Conservation (phyloP, 139 green algal species). For the Dunaliella sp. region DNA sequence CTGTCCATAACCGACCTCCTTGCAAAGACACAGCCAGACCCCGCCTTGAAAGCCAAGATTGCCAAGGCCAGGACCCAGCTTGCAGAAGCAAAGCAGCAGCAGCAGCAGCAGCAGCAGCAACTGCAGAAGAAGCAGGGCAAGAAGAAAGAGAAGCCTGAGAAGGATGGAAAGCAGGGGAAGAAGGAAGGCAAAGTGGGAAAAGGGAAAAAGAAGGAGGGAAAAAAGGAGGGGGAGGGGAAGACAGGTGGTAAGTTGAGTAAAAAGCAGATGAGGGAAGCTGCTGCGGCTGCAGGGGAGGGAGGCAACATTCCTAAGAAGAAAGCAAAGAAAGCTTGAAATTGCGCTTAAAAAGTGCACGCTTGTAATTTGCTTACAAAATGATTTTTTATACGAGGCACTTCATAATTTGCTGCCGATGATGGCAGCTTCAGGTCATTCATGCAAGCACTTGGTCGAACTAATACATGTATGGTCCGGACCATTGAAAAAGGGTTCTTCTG, state of each 20-base stretch:
- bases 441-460: too few relatives aligned
- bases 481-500: too few relatives aligned
- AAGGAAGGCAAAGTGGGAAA: background rate
- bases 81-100: background rate
- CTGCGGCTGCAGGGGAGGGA: background rate
- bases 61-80: background rate
- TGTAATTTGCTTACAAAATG: too few relatives aligned
- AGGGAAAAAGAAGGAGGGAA: background rate
- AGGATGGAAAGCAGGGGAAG: background rate
- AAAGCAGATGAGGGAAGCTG: background rate
- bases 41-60: conserved; percentile 21
- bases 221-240: background rate
- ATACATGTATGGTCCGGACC: too few relatives aligned
- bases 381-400: too few relatives aligned
- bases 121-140: background rate
- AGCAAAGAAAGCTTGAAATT: too few relatives aligned
- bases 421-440: too few relatives aligned
- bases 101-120: background rate
- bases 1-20: conserved; percentile 7
- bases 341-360: too few relatives aligned
- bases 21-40: background rate
- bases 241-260: background rate
- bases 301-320: too few relatives aligned
- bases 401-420: too few relatives aligned
- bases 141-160: too few relatives aligned